Conservation (phyloP, 345 rosid genomes). For the Eucalyptus erythrocorys region DNA sequence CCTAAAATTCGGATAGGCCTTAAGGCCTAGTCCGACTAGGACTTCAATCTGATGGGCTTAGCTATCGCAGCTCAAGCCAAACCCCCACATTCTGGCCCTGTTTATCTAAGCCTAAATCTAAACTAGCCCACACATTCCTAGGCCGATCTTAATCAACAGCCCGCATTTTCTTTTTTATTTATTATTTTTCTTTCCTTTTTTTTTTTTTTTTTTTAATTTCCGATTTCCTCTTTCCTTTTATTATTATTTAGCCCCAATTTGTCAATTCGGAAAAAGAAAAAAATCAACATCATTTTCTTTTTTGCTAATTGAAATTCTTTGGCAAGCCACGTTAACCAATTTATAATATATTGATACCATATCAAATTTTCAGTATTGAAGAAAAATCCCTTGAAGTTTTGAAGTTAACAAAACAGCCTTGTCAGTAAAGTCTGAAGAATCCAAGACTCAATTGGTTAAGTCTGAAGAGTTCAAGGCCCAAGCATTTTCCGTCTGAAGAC, state of each 20-base stretch:
- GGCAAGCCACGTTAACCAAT: not conserved
- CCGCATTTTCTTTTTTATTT: not conserved
- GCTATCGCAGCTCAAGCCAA: not conserved
- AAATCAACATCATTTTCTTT: not conserved
- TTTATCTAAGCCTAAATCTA: not conserved
- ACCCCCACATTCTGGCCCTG: not conserved
- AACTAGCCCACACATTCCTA: not conserved
- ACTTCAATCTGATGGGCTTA: not conserved
- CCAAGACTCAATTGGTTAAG: too few relatives aligned
- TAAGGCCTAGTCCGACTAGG: not conserved
- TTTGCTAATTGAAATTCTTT: not conserved
- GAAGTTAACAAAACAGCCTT: too few relatives aligned
- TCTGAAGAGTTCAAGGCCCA: too few relatives aligned
- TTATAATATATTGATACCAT: not conserved
- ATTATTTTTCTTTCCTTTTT: too few relatives aligned
- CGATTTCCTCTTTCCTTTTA: not conserved
- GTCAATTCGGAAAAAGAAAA: not conserved
- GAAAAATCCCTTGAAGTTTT: too few relatives aligned
- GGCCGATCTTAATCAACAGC: not conserved
- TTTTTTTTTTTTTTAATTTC: too few relatives aligned
- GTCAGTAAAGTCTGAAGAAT: too few relatives aligned
- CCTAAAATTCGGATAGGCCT: not conserved
- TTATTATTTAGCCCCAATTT: not conserved
- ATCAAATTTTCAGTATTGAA: rapidly evolving
- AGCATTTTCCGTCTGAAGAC: too few relatives aligned